A percentile compares a stretch with the other conserved stretches of the same genome.
phyloP scores from a whole-genome alignment of 208 protist genomes.

The Vickermania ingenoplastis region DNA sequence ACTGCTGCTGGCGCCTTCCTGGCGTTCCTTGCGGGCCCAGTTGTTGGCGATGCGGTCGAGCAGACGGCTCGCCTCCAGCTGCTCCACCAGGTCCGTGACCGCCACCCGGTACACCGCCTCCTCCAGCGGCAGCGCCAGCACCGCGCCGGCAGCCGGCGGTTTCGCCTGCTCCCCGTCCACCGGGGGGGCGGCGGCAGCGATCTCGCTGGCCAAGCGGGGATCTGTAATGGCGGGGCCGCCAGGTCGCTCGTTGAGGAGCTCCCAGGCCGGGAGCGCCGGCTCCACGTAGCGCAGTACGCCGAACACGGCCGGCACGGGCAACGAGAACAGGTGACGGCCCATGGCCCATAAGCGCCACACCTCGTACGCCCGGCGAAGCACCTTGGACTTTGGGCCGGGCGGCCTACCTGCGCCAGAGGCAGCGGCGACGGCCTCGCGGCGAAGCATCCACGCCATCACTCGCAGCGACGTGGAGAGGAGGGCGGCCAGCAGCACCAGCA shows the following conservation, averaged over 20 bases:
- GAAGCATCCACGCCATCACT: not conserved
- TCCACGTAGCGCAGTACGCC: slow-evolving; percentile 8
- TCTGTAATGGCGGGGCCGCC: not conserved
- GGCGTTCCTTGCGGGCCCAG: not conserved
- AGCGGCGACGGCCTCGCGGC: not conserved
- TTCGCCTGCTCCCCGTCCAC: not conserved
- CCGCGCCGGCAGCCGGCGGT: not conserved
- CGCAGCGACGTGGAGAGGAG: slow-evolving; percentile 9
- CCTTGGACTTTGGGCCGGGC: too few relatives aligned
- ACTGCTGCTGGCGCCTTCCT: not conserved
- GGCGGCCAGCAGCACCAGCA: not conserved
- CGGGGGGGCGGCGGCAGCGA: too few relatives aligned
- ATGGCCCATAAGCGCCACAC: slow-evolving; percentile 1
- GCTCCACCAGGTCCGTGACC: slow-evolving; percentile 1
- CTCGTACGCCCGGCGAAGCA: not conserved
- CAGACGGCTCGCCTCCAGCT: not conserved
- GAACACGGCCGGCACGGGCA: slow-evolving; percentile 10
- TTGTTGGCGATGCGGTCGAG: slow-evolving; percentile 1
- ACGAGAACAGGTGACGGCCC: not conserved
- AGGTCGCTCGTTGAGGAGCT: slow-evolving; percentile 38
- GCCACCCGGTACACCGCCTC: not conserved
- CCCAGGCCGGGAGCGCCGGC: slow-evolving; percentile 13
- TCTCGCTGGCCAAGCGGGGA: not conserved
- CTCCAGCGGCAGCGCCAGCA: not conserved
- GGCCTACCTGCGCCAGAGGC: not conserved